Conservation (phyloP, 306 rosid species). For the Pterocarpus santalinus region DNA sequence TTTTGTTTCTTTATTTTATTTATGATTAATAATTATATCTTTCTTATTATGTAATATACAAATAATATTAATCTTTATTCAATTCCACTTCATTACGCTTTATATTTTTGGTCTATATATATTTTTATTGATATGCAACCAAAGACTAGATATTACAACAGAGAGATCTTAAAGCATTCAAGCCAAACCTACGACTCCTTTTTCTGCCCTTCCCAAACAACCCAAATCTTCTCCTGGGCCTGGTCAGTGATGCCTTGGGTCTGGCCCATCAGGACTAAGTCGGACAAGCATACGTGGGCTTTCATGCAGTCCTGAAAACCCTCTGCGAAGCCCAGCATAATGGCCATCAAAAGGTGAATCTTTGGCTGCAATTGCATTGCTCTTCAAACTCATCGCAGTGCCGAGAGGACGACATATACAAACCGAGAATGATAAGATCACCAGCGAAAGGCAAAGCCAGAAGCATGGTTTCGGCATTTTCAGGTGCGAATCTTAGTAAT, state of each 20-base stretch:
- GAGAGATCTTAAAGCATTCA: too few species aligned
- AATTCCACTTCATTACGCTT: too few species aligned
- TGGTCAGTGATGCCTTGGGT: constrained; percentile 48
- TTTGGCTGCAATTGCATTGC: constrained; percentile 21
- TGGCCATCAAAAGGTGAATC: constrained; percentile 7
- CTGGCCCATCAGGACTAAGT: constrained; percentile 48
- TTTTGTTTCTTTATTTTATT: too few species aligned
- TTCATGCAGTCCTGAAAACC: constrained; percentile 1
- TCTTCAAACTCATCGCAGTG: not conserved
- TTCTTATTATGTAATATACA: too few species aligned
- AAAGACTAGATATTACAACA: too few species aligned
- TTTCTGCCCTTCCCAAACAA: too few species aligned
- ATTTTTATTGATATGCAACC: too few species aligned
- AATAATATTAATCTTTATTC: too few species aligned
- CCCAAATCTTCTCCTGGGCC: not conserved
- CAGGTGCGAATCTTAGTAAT: too few species aligned
- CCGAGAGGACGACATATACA: not conserved
- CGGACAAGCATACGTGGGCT: constrained; percentile 37
- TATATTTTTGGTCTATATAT: too few species aligned
- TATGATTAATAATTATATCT: too few species aligned
- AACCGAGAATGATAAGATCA: not conserved
- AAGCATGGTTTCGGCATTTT: constrained; percentile 12
- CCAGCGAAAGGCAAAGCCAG: not conserved
- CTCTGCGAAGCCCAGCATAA: not conserved
- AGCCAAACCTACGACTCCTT: too few species aligned